These are phyloP conservation scores for Pseudogymnoascus sp. DNA, from an alignment of 2,329 filamentous ascomycete species.

Conservation along the genomic window DNA sequence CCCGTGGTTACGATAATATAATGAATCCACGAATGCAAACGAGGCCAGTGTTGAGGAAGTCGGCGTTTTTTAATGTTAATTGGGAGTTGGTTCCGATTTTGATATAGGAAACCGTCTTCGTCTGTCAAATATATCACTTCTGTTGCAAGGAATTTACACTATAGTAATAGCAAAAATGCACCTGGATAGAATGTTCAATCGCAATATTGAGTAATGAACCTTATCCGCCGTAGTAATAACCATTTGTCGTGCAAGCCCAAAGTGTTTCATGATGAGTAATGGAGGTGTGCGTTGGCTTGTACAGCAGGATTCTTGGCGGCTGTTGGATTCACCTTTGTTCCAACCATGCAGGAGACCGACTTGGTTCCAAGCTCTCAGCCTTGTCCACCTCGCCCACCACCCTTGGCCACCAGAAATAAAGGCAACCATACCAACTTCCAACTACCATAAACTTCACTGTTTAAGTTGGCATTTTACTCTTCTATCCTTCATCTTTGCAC, in stretches of 20 bases:
- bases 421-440: not conserved
- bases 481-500: not conserved
- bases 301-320: not conserved
- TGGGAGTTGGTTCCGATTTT: not conserved
- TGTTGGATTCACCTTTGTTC: not conserved
- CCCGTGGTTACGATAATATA: not conserved
- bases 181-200: not conserved
- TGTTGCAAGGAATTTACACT: not conserved
- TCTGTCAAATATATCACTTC: conserved; percentile 1
- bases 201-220: not conserved
- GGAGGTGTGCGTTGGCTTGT: not conserved
- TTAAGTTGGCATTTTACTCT: not conserved
- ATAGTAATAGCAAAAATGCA: not conserved
- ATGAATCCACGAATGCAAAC: conserved; percentile 4
- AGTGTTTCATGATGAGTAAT: conserved; percentile 4
- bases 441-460: not conserved
- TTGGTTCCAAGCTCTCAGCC: conserved; percentile 3
- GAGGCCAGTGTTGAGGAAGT: not conserved
- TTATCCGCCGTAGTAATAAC: no score
- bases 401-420: not conserved
- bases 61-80: not conserved
- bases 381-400: not conserved
- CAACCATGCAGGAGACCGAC: not conserved
- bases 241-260: not conserved
- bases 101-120: not conserved